Evolutionary conservation across 2,329 filamentous ascomycete species (phyloP), one percentile per base, ranked within the genome.

Genomic region (Talaromyces sp.): DNA sequence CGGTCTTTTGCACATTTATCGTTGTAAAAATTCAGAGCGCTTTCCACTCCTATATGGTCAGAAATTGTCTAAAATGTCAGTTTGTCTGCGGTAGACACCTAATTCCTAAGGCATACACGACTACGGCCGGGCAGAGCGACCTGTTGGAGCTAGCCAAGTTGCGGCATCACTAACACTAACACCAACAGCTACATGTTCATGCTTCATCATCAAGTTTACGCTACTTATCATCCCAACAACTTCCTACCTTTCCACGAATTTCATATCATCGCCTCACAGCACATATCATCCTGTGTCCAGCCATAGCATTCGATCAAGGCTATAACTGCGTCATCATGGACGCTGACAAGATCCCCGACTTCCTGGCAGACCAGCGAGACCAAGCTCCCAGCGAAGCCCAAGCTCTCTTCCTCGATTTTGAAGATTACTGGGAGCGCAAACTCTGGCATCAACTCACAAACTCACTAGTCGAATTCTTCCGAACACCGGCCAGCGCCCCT

Each of bases 361-460:
- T 98, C 82, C 90, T 99, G 69, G 87, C 88, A 67, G 90, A 96
- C 72, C 91, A 96, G 86, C 90, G 93, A 77, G 92, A 97, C 76
- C 84, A 88, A 77, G 91, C 93, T 73, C 91, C 93, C 61, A 91
- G 93, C 71, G 91, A 96, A 77, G 87, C 96, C 62, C 93, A 97
- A 81, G 86, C 90, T 73, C 87, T 91, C 74, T 91, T 97, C 78
- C 86, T 99, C 72, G 88, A 90, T 73, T 97, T 99, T 70, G 95
- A 99, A 83, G 93, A 96, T 77, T 91, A 88, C 76, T 99, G 95
- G 95, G 95, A 99, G 84, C 89, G 94, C 74, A 97, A 97, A 82
- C 86, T 99, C 81, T 99, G 95, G 95, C 95, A 99, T 83, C 93
- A 99, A 82, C 90, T 99, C 71, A 99, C 95, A 41, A 90, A 97